Percentiles rank a stretch among this genome's conserved stretches.
Conservation (phyloP, 805 yeast species). For the Myxozyma vanderwaltii region DNA sequence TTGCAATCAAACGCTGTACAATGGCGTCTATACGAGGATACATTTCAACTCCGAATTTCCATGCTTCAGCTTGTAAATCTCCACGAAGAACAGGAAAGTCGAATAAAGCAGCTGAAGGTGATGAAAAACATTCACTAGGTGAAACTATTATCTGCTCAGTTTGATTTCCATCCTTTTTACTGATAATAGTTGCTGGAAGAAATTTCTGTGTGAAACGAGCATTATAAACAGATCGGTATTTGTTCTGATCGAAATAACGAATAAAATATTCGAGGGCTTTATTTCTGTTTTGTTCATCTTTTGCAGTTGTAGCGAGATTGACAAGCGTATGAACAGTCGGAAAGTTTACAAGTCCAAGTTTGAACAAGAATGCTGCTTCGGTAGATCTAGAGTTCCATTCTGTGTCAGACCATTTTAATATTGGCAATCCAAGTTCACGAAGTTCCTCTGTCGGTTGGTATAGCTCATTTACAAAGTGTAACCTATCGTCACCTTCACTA, state of each 20-base stretch:
- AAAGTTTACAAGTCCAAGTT: conserved; percentile 39
- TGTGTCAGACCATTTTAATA: conserved; percentile 36
- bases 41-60: conserved; percentile 40
- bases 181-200: conserved; percentile 33
- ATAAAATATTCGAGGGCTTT: conserved; percentile 41
- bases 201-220: conserved; percentile 6
- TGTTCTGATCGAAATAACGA: conserved; percentile 35
- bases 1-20: conserved; percentile 27
- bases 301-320: conserved; percentile 17
- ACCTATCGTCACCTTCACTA: conserved; percentile 28
- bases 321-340: conserved; percentile 39
- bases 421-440: conserved; percentile 38
- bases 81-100: conserved; percentile 39
- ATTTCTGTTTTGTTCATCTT: conserved; percentile 21
- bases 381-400: conserved; percentile 37
- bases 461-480: conserved; percentile 37
- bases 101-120: conserved; percentile 36
- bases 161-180: conserved; percentile 10
- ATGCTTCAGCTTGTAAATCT: conserved; percentile 35
- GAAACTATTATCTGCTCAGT: conserved; percentile 8
- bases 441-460: conserved; percentile 41
- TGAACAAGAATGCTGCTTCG: conserved; percentile 40
- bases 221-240: conserved; percentile 27
- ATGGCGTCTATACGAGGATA: conserved; percentile 38
- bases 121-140: conserved; percentile 28